These are phyloP conservation scores for Chondrostereum purpureum DNA, from an alignment of 1,284 basidiomycete species.

Conservation along the genomic window DNA sequence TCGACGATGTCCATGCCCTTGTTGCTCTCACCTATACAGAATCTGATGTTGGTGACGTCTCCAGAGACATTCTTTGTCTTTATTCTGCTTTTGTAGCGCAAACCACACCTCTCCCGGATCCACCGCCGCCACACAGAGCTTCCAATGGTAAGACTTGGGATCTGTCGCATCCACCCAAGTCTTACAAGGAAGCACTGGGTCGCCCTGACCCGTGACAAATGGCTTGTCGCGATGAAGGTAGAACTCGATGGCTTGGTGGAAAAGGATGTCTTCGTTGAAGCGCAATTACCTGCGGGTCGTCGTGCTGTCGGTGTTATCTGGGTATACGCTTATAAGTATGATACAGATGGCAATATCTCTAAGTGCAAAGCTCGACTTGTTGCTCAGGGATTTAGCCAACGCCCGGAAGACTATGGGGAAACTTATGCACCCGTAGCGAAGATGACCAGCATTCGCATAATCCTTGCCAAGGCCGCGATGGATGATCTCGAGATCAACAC, in stretches of 20 bases:
- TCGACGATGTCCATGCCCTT: too few species aligned
- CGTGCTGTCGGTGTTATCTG: too few species aligned
- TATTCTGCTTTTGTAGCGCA: too few species aligned
- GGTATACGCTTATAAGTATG: neutral
- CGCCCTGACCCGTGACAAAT: neutral
- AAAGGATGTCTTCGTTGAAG: neutral
- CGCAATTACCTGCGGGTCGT: neutral
- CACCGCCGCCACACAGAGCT: too few species aligned
- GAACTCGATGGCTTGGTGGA: neutral
- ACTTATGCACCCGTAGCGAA: neutral
- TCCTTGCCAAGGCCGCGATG: neutral
- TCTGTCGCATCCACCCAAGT: neutral
- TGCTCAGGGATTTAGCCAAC: neutral
- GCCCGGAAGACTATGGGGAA: neutral
- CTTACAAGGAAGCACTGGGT: neutral
- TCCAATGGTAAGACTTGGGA: too few species aligned
- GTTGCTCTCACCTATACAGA: too few species aligned
- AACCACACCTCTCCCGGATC: too few species aligned
- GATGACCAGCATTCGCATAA: too few species aligned
- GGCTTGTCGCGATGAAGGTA: neutral
- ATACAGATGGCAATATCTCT: neutral
- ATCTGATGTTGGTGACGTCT: too few species aligned
- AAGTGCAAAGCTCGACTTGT: neutral
- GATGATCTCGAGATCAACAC: neutral
- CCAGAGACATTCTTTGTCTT: too few species aligned